phyloP scores from a whole-genome alignment of 1,284 basidiomycete genomes.

The Exsudoporus floridanus region DNA sequence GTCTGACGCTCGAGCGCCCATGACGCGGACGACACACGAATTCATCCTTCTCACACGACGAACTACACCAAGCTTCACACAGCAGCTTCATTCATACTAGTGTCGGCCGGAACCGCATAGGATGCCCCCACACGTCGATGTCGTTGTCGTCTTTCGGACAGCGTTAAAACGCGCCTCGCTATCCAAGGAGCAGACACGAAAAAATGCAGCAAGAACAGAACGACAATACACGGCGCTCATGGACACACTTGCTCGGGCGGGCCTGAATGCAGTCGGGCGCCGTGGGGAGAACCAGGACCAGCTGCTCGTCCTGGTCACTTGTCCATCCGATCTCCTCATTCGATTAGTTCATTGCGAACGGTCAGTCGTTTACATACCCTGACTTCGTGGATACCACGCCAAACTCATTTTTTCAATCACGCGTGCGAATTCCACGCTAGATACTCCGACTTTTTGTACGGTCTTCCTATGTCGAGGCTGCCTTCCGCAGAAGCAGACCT shows the following conservation, averaged over 20 bases:
- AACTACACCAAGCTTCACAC: background rate
- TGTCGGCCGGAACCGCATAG: background rate
- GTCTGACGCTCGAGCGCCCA: background rate
- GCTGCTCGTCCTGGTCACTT: slow-evolving; percentile 78
- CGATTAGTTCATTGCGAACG: slow-evolving; percentile 73
- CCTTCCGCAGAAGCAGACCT: slow-evolving; percentile 43
- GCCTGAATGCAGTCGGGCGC: slow-evolving; percentile 69
- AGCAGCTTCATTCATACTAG: background rate
- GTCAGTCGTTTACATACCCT: slow-evolving; percentile 50
- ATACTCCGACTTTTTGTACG: slow-evolving; percentile 62
- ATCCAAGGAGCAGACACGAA: slow-evolving; percentile 59
- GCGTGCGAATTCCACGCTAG: slow-evolving; percentile 33
- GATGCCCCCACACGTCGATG: slow-evolving; percentile 60
- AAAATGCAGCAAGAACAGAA: slow-evolving; percentile 62
- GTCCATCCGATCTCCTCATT: slow-evolving; percentile 59
- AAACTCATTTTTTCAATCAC: background rate
- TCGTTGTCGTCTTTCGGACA: slow-evolving; percentile 68
- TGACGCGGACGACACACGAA: background rate
- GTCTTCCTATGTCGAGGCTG: slow-evolving; percentile 55
- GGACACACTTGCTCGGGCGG: slow-evolving; percentile 57
- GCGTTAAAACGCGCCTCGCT: slow-evolving; percentile 43
- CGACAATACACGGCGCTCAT: slow-evolving; percentile 67
- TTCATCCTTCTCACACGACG: background rate
- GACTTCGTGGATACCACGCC: background rate
- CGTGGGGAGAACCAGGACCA: slow-evolving; percentile 75